phyloP scores from a whole-genome alignment of 345 rosid genomes.

The Clarkia xantiana region DNA sequence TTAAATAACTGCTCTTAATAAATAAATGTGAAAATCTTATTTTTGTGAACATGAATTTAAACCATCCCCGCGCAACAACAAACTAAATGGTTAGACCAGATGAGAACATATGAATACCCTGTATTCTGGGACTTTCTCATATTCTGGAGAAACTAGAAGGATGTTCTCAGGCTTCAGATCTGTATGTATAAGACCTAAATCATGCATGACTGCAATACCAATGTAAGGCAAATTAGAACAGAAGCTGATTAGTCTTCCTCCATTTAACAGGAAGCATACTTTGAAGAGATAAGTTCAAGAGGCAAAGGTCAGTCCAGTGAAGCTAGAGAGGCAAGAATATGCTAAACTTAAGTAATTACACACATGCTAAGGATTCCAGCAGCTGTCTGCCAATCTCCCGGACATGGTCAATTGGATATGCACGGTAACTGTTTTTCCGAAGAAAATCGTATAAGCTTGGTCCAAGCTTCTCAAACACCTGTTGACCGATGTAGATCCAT shows the following conservation, averaged over 20 bases:
- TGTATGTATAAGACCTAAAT: slow-evolving; percentile 62
- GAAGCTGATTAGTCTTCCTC: too few relatives aligned
- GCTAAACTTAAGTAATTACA: slow-evolving; percentile 53
- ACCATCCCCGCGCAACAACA: neutral
- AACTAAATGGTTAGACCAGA: neutral
- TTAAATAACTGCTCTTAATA: too few relatives aligned
- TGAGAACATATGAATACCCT: slow-evolving; percentile 29
- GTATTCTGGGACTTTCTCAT: slow-evolving; percentile 64
- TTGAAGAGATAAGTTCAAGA: slow-evolving; percentile 7
- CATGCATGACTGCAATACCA: slow-evolving; percentile 81
- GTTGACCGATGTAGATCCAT: slow-evolving; percentile 76
- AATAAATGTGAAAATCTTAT: too few relatives aligned
- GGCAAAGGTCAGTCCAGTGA: too few relatives aligned
- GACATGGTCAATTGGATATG: slow-evolving; percentile 97
- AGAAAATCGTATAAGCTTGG: slow-evolving; percentile 99
- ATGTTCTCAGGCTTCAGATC: slow-evolving; percentile 87
- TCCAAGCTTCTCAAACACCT: slow-evolving; percentile 99
- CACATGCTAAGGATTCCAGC: slow-evolving; percentile 99
- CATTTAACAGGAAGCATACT: slow-evolving; percentile 3
- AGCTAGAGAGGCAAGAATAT: too few relatives aligned
- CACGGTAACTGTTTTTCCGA: slow-evolving; percentile 95
- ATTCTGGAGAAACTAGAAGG: slow-evolving; percentile 61
- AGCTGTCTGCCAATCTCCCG: slow-evolving; percentile 99
- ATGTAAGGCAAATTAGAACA: slow-evolving; percentile 3
- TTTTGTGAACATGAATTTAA: too few relatives aligned